Base-by-base conservation (phyloP, 352 stramenopile genomes). In the Detonula confervacea region DNA sequence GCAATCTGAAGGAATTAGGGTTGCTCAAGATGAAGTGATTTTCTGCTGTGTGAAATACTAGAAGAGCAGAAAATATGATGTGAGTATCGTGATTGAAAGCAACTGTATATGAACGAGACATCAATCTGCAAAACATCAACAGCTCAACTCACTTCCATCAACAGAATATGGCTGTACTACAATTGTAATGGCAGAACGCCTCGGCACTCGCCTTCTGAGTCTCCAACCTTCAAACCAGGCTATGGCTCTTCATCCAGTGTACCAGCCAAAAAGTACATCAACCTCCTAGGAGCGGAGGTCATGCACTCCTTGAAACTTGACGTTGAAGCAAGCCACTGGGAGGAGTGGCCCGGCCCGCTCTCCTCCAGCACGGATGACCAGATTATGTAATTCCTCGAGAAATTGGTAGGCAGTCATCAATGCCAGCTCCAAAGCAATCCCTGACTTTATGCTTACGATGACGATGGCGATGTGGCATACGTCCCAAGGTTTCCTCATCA, bases 261-360 rank as follows among this genome's bases (percentile, higher is more conserved):
- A 55, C n/a, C n/a, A 20, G 1, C n/a, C 46, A 55, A 55, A 55
- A 55, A 55, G 14, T 55, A 25, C 46, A 12, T 2, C 46, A 55
- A n/a, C n/a, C 8, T 55, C 18, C 46, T 55, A 2, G 46, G 25
- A 12, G 22, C 46, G 9, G n/a, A 55, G 16, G 24, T 55, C 9
- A 55, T 55, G 46, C 46, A 55, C 46, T 27, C 22, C 46, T 25
- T 25, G 14, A 12, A 12, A 6, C 18, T 25, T 24, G n/a, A 55
- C 46, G 12, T 12, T 24, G 25, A 55, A 27, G 3, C 1, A 18
- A 12, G 25, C 18, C 46, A 25, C 18, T 55, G 11, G 46, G 18
- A 25, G 6, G 24, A 55, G 18, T 55, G 46, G n/a, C 6, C 1
- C 12, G 46, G 46, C 1, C 9, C 9, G 1, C 46, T 55, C 11